A percentile compares a stretch with the other conserved stretches of the same genome.
Conservation (phyloP, 805 yeast genomes). For the Sugiyamaella marilandica region DNA sequence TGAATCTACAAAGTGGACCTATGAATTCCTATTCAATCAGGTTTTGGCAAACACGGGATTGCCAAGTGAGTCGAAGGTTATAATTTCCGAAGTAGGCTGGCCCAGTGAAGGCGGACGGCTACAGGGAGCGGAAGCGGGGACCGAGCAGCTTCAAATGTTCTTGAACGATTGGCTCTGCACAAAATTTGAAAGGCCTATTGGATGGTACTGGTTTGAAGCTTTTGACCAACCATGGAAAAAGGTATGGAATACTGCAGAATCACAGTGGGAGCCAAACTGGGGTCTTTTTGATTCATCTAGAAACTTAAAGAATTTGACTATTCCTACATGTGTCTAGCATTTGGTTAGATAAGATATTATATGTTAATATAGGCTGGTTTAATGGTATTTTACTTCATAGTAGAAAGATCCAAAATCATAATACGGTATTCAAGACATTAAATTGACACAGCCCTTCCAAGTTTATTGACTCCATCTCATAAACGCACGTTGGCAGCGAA, state of each 20-base stretch:
- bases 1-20: slow-evolving; percentile 50
- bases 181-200: slow-evolving; percentile 34
- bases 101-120: slow-evolving; percentile 57
- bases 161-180: slow-evolving; percentile 50
- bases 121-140: slow-evolving; percentile 45
- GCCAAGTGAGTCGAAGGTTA: slow-evolving; percentile 25
- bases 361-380: background rate
- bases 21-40: slow-evolving; percentile 43
- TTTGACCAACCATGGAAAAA: slow-evolving; percentile 71
- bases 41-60: slow-evolving; percentile 25
- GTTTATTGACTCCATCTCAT: background rate
- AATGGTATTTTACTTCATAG: background rate
- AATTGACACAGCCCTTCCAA: background rate
- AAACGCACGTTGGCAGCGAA: too few relatives aligned
- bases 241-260: slow-evolving; percentile 44
- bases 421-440: slow-evolving; percentile 3
- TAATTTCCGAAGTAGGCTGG: slow-evolving; percentile 68
- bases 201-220: slow-evolving; percentile 63
- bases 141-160: slow-evolving; percentile 42
- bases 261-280: slow-evolving; percentile 68
- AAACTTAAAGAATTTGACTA: slow-evolving; percentile 36
- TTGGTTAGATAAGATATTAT: background rate
- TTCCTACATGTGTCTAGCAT: slow-evolving; percentile 38
- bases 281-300: slow-evolving; percentile 54
- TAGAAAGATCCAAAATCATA: background rate